These are phyloP conservation scores for Nothophoma quercina DNA, from an alignment of 2,329 filamentous ascomycete species.

Conservation along the genomic window DNA sequence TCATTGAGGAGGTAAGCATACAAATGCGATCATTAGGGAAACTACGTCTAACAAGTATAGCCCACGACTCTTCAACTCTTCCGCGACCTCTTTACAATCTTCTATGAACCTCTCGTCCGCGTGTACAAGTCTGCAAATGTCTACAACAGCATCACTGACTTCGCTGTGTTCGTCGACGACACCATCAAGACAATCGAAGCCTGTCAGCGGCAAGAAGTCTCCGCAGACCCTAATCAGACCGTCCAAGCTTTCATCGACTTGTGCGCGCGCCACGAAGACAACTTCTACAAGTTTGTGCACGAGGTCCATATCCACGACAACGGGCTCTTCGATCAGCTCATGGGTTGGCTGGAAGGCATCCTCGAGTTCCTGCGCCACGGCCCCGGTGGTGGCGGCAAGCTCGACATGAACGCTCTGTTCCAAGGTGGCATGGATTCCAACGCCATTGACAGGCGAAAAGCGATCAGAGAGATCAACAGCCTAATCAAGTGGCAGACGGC, in stretches of 20 bases:
- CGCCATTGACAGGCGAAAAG: conserved; percentile 73
- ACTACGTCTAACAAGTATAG: conserved; percentile 39
- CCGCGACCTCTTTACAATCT: conserved; percentile 95
- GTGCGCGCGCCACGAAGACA: conserved; percentile 91
- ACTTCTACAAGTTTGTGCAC: conserved; percentile 99
- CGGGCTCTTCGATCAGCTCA: conserved; percentile 92
- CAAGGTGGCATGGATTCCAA: conserved; percentile 75
- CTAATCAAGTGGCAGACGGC: conserved; percentile 94
- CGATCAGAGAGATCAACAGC: conserved; percentile 80
- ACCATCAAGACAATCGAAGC: conserved; percentile 81
- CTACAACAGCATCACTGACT: conserved; percentile 96
- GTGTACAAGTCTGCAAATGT: conserved; percentile 99
- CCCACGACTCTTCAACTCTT: conserved; percentile 96
- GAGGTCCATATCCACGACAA: conserved; percentile 98
- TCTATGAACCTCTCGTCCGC: conserved; percentile 95
- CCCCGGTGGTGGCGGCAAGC: conserved; percentile 76
- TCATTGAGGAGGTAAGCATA: conserved; percentile 78
- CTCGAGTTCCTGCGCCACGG: conserved; percentile 90
- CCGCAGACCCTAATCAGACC: conserved; percentile 95
- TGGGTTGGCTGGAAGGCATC: conserved; percentile 97
- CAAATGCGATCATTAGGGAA: not conserved
- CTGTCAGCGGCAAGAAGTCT: conserved; percentile 78
- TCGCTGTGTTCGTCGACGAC: conserved; percentile 91
- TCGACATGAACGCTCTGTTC: conserved; percentile 95
- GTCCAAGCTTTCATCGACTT: conserved; percentile 98